Conservation (phyloP, 148 eudicot genomes). For the Chenopodium berlandieri region DNA sequence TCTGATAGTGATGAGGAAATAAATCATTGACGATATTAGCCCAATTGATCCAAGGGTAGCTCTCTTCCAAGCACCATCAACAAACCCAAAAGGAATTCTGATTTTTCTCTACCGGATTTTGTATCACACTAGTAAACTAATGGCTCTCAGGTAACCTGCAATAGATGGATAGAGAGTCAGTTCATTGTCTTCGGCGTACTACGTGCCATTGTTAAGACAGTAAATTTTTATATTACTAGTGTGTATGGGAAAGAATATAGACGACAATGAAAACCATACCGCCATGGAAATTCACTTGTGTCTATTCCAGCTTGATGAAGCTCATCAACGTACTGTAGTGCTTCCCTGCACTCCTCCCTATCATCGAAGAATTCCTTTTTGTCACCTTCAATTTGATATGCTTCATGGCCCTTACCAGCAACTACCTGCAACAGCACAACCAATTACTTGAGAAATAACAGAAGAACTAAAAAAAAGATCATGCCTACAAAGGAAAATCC, state of each 20-base stretch:
- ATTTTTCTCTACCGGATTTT: conserved; percentile 14
- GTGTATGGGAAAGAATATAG: not conserved
- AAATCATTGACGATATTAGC: not conserved
- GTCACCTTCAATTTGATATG: conserved; percentile 71
- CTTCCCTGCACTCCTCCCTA: conserved; percentile 93
- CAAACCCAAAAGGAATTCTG: not conserved
- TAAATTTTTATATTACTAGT: not conserved
- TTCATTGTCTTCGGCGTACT: not conserved
- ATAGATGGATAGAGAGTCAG: not conserved
- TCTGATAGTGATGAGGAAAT: conserved; percentile 11
- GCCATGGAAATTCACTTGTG: conserved; percentile 98
- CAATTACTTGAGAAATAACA: not conserved
- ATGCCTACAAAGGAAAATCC: not conserved
- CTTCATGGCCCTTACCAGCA: conserved; percentile 92
- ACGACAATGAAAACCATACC: conserved; percentile 43
- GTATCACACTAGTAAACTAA: conserved; percentile 28
- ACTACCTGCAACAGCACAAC: conserved; percentile 60
- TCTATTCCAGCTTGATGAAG: conserved; percentile 98
- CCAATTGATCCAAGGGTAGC: conserved; percentile 11
- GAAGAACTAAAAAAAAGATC: not conserved
- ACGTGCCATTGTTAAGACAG: not conserved
- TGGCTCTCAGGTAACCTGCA: conserved; percentile 95
- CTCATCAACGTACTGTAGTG: conserved; percentile 91
- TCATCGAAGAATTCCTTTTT: conserved; percentile 88
- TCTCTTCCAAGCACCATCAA: conserved; percentile 14